phyloP scores from a whole-genome alignment of 2,329 filamentous ascomycete genomes.

The Cladosporium sp. region DNA sequence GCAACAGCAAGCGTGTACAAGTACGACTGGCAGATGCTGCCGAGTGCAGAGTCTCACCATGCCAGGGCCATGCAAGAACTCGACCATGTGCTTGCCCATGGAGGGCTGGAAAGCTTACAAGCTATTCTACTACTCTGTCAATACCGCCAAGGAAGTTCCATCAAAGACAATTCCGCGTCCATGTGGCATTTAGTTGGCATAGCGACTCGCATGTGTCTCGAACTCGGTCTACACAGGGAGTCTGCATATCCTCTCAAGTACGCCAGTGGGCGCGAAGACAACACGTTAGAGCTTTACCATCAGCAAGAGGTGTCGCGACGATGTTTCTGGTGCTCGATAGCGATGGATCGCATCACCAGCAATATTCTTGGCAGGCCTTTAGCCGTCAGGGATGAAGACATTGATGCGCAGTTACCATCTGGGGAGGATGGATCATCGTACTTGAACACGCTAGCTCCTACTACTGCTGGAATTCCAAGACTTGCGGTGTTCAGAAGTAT shows the following conservation, averaged over 20 bases:
- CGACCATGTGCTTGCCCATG: slow-evolving; percentile 34
- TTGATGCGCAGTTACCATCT: slow-evolving; percentile 36
- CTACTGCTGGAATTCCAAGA: not conserved
- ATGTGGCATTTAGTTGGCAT: slow-evolving; percentile 46
- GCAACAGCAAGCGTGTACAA: slow-evolving; percentile 42
- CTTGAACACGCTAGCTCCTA: not conserved
- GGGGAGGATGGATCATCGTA: slow-evolving; percentile 13
- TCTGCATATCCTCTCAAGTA: slow-evolving; percentile 29
- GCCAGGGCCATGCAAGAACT: slow-evolving; percentile 37
- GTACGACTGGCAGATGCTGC: slow-evolving; percentile 41
- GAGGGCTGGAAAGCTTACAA: slow-evolving; percentile 38
- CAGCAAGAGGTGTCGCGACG: slow-evolving; percentile 35
- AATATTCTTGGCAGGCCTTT: slow-evolving; percentile 39
- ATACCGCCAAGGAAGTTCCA: slow-evolving; percentile 40
- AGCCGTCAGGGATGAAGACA: slow-evolving; percentile 40
- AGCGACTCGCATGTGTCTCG: slow-evolving; percentile 48
- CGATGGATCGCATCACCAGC: slow-evolving; percentile 37
- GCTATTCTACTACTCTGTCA: slow-evolving; percentile 43
- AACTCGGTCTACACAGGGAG: slow-evolving; percentile 47
- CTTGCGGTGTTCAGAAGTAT: slow-evolving; percentile 39
- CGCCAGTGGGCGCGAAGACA: not conserved
- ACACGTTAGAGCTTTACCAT: slow-evolving; percentile 9
- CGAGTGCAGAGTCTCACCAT: slow-evolving; percentile 42
- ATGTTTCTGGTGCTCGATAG: slow-evolving; percentile 44
- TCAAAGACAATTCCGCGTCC: slow-evolving; percentile 28